Base-by-base conservation (phyloP, 176 grass and related monocot genomes). In the Puya raimondii region DNA sequence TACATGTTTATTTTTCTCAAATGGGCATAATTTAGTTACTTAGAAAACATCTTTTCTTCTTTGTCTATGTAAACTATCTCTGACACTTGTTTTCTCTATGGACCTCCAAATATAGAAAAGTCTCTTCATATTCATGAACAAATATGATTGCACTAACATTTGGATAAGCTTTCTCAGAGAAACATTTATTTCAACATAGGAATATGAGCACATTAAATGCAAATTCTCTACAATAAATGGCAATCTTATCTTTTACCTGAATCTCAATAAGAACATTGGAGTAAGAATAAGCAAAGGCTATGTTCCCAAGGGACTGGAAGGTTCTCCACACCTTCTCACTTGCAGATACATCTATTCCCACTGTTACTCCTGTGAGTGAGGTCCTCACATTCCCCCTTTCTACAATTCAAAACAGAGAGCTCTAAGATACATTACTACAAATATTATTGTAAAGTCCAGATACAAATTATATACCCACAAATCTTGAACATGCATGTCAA, bases 191-290 rank as follows among this genome's bases (percentile, higher is more conserved):
- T 20, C 0, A 17, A 59, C 20, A 21, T 21, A 59, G 53, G 53
- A 56, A 14, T 56, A 12, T 56, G 53, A 3, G 12, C 53, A n/a
- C 16, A 56, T n/a, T 56, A 15, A 56, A 56, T n/a, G 53, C 16
- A n/a, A 56, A n/a, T 12, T 56, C 16, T 56, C 16, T 54, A 13
- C 6, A 15, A 58, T 58, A 58, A 58, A 58, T 58, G 5, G 20
- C 33, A 9, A 20, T 10, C 54, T 17, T 17, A 59, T 17, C 54
- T 59, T 10, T 47, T 77, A 99, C 94, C 90, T 99, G 87, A 48
- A 93, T 94, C 73, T 99, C 95, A 17, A 99, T 91, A 16, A 99
- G 90, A 61, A 99, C 94, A 69, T 91, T 99, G 78, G 95, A 99
- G 74, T 86, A 99, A n/a, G 95, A 68, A 73, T 93, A 99, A 1